A percentile compares a stretch with the other conserved stretches of the same genome.
Evolutionary conservation across 805 yeast genomes (phyloP).

Genomic region (Henningerozyma blattae): DNA sequence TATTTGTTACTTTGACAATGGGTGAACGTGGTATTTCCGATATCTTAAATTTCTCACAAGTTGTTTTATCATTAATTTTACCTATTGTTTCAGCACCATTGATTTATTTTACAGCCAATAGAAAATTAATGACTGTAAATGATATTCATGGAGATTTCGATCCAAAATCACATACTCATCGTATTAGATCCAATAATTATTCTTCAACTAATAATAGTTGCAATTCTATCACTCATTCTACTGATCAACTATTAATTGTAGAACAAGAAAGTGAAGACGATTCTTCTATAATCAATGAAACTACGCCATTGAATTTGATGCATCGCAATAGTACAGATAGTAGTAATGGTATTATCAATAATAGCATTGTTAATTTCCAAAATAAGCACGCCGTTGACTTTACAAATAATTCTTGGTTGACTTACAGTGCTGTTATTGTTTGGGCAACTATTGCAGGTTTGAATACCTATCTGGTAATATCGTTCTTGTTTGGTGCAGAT

Average conservation of each 20-base stretch:
- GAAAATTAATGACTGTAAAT: conserved; percentile 50
- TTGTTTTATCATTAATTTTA: conserved; percentile 62
- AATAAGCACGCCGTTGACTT: conserved; percentile 38
- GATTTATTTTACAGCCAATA: conserved; percentile 66
- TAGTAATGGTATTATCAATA: too few relatives aligned
- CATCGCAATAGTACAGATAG: conserved; percentile 13
- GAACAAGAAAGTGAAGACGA: conserved; percentile 3
- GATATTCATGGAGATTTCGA: conserved; percentile 24
- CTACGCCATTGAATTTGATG: conserved; percentile 13
- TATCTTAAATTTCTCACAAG: conserved; percentile 73
- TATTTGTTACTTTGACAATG: conserved; percentile 54
- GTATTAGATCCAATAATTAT: background rate
- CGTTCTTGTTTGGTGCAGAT: conserved; percentile 39
- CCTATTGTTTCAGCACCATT: conserved; percentile 87
- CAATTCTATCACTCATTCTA: conserved; percentile 1
- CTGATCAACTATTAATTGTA: background rate
- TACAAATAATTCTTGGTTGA: conserved; percentile 51
- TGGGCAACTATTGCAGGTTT: conserved; percentile 65
- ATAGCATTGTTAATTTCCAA: too few relatives aligned
- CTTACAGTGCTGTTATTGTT: conserved; percentile 41
- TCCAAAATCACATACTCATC: background rate
- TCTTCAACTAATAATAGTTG: background rate
- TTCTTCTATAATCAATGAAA: conserved; percentile 12
- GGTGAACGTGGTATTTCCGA: conserved; percentile 76
- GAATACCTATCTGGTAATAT: conserved; percentile 54